Base-by-base conservation (phyloP, 345 rosid genomes). In the Salix suchowensis region DNA sequence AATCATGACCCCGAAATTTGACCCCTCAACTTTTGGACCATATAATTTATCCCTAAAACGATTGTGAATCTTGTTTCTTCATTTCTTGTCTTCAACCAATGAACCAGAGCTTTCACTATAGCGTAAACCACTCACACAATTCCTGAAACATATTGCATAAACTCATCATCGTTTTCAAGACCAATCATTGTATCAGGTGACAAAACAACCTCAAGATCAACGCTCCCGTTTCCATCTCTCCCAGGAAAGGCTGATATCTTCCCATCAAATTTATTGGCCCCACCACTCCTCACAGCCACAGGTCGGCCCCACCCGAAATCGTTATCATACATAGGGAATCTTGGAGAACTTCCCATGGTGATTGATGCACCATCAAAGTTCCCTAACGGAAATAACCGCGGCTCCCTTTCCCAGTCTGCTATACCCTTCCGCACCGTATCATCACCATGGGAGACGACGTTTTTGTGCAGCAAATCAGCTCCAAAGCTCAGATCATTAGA, bases 261-360 rank as follows among this genome's bases (percentile, higher is more conserved):
- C 10, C 99, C 99, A 73, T 96, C 98, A 74, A 96, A 96, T 34
- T 96, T 96, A 62, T 96, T 96, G 52, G 99, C 97, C 83, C 86
- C 81, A 3, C 99, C 99, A 50, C 99, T 96, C 71, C 99, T 82
- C 37, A 96, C 86, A 0, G 98, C 99, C 81, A 91, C n/a, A 5
- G 99, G 98, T 10, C 81, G 86, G 5, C 98, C 98, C 99, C 99
- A 96, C 55, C 99, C 99, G 76, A 96, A 96, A 82, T 96, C 97
- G 68, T 93, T 96, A 46, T 87, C 78, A 78, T 93, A 96, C 99
- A 96, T 96, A 0, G 99, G 99, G 61, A 95, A 95, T 84, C 98
- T 86, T 61, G 98, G 98, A 7, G 98, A 95, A 79, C 98, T 95
- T 0, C 98, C 99, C 94, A 96, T 96, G 21, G 99, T 93, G 48